Evolutionary conservation across 2,329 filamentous ascomycete genomes (phyloP), one percentile per base, ranked within the genome.

Genomic region (Fusarium coicis): DNA sequence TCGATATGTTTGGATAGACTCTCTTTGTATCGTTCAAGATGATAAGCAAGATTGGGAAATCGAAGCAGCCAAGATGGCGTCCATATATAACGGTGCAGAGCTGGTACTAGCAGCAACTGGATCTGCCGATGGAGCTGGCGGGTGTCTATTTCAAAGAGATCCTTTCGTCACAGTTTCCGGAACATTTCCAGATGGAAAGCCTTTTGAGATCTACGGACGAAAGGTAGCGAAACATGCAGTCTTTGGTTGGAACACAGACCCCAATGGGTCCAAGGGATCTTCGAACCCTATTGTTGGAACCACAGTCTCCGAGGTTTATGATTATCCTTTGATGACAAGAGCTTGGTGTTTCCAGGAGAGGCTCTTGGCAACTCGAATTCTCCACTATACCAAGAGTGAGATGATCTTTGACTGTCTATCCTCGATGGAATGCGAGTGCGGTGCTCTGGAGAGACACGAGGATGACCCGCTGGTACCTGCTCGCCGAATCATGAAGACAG

Each of bases 311-410:
- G 65, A 70, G 16, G 49, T 73, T 6, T 42, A 65, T 8, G 62
- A 70, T 15, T 64, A 74, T 18, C 76, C 75, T 1, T 18, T 79
- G 3, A 63, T 76, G 66, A 69, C 65, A 5, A 69, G 79, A 4
- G 79, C 75, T 1, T 81, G 79, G 80, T 76, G 75, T 5, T 76
- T 80, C 7, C 79, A 81, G 4, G 80, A 81, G 19, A 75, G 80
- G 5, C 43, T 79, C 1, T 37, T 81, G 8, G 76, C 79, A 1
- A 75, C 77, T 2, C 50, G 78, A 0, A 69, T 79, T 3, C 66
- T 81, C 2, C 79, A 81, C 40, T 81, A 79, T n/a, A 78, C 73
- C 9, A 72, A 72, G 14, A 49, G 65, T 11, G 78, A 79, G 59
- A 58, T 76, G 16, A 50, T 78, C 5, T 78, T 78, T 12, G 77